Conservation (phyloP, 2,329 filamentous ascomycete species). For the Colletotrichum lini region DNA sequence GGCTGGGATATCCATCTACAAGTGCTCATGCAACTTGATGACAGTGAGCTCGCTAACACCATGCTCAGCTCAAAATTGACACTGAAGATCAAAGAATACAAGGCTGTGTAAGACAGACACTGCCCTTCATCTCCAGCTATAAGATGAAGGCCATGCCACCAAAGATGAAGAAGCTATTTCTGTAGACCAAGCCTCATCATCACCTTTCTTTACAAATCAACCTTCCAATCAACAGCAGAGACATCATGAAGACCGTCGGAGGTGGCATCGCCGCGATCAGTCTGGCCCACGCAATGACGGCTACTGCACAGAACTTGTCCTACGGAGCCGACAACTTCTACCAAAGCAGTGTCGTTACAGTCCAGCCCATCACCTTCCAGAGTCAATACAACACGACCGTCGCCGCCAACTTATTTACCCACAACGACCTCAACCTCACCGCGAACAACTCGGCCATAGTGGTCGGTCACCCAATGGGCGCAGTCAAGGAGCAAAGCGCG, state of each 20-base stretch:
- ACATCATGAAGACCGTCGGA: conserved; percentile 5
- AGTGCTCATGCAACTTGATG: conserved; percentile 7
- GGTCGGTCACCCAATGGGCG: conserved; percentile 49
- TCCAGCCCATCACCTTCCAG: conserved; percentile 18
- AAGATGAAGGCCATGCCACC: background rate
- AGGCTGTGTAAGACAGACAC: background rate
- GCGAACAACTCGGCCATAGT: conserved; percentile 43
- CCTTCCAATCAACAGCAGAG: background rate
- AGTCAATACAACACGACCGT: conserved; percentile 12
- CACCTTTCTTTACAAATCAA: background rate
- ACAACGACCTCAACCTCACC: conserved; percentile 3
- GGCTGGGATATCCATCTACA: background rate
- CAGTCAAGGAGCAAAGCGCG: conserved; percentile 50
- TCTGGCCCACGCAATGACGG: conserved; percentile 5
- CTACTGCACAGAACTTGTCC: conserved; percentile 28
- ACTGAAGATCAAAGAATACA: background rate
- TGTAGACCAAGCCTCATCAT: background rate
- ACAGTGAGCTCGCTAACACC: background rate
- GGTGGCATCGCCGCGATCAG: conserved; percentile 7
- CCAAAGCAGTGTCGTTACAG: conserved; percentile 24
- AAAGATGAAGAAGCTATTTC: background rate
- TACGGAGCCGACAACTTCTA: conserved; percentile 38
- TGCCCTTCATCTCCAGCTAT: background rate
- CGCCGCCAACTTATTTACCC: conserved; percentile 25
- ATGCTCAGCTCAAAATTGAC: background rate